Evolutionary conservation across 768 basidiomycete genomes (phyloP).

Genomic region (Lactarius sanguifluus): DNA sequence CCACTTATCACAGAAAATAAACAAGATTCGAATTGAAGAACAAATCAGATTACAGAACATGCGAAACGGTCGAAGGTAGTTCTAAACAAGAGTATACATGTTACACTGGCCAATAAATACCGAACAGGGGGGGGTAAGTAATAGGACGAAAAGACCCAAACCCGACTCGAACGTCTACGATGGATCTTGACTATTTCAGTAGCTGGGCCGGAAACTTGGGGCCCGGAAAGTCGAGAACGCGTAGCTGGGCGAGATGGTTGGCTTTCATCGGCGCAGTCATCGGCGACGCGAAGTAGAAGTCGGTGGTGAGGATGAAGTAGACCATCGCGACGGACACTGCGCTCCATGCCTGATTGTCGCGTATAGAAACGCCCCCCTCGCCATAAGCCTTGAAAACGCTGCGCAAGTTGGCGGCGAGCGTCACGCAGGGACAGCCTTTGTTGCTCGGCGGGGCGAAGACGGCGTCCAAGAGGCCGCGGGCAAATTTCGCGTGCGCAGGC

Average conservation of each 20-base stretch:
- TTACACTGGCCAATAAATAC: neutral
- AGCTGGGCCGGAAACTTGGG: slow-evolving; percentile 1
- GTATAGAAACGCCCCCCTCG: neutral
- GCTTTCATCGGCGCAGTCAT: slow-evolving; percentile 1
- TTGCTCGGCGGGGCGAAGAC: neutral
- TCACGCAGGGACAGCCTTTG: slow-evolving; percentile 5
- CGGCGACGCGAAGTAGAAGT: neutral
- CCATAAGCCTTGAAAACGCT: slow-evolving; percentile 1
- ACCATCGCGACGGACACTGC: slow-evolving; percentile 1
- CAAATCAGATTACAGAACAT: neutral
- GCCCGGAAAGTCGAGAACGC: neutral
- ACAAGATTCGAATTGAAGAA: neutral
- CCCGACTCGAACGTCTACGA: neutral
- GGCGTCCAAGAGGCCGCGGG: slow-evolving; percentile 3
- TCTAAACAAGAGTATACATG: neutral
- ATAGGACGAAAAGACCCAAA: neutral
- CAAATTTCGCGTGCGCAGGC: neutral
- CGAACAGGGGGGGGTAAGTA: neutral
- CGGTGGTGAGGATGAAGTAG: slow-evolving; percentile 7
- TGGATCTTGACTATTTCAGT: neutral
- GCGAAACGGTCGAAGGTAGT: neutral
- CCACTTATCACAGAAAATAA: neutral
- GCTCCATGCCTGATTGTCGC: neutral
- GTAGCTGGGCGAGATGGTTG: neutral
- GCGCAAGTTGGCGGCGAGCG: neutral